phyloP scores from a whole-genome alignment of 768 basidiomycete genomes.

The Boletus sp. region DNA sequence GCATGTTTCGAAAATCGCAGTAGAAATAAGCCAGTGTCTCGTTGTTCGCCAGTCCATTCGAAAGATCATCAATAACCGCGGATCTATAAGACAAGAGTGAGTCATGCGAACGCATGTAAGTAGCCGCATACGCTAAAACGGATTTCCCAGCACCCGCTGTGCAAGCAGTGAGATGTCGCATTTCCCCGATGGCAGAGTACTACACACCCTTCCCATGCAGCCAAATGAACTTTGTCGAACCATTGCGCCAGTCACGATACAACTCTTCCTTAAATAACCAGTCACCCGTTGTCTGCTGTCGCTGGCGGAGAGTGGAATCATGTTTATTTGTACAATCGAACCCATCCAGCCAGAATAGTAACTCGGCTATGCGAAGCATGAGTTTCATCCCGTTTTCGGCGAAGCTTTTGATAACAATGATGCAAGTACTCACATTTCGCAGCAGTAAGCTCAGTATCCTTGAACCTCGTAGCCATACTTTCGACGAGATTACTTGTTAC shows the following conservation, averaged over 20 bases:
- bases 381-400: no score
- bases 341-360: no score
- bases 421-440: no score
- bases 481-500: no score
- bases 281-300: neutral
- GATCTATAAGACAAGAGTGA: neutral
- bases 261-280: neutral
- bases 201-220: conserved; percentile 4
- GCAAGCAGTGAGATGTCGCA: neutral
- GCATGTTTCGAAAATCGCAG: neutral
- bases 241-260: neutral
- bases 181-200: neutral
- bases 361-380: no score
- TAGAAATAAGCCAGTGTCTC: neutral
- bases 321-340: no score
- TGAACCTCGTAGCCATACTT: no score
- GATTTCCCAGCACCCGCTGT: neutral
- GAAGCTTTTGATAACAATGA: no score
- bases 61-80: neutral
- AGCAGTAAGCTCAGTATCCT: no score
- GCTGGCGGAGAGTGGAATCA: neutral
- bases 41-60: neutral
- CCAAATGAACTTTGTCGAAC: conserved; percentile 1
- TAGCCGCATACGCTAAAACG: neutral
- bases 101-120: neutral